A percentile compares a stretch with the other conserved stretches of the same genome.
phyloP scores from a whole-genome alignment of 2,329 filamentous ascomycete species.

The Sporothrix phasma region DNA sequence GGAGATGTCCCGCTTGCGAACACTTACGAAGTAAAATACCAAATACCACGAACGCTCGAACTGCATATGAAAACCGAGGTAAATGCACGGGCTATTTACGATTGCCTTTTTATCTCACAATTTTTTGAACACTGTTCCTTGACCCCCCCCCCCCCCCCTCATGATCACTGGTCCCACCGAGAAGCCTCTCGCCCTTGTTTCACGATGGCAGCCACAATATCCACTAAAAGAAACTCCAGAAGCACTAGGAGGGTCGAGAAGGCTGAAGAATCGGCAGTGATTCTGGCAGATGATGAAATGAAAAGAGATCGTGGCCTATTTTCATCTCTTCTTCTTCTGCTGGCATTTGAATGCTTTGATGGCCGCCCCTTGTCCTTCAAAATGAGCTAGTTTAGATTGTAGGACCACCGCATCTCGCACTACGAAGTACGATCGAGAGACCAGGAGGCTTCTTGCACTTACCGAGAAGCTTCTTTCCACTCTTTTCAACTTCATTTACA shows the following conservation, averaged over 20 bases:
- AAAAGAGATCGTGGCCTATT: background rate
- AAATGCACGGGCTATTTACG: background rate
- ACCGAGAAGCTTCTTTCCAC: no score
- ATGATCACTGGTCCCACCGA: background rate
- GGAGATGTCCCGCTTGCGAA: no score
- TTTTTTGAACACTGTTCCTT: background rate
- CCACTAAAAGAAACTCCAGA: conserved; percentile 13
- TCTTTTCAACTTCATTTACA: no score
- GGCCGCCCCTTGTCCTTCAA: background rate
- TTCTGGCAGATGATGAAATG: background rate
- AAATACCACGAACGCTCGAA: background rate
- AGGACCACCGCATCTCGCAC: background rate
- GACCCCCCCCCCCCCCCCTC: no score
- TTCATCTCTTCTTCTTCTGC: background rate
- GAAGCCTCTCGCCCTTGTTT: conserved; percentile 7
- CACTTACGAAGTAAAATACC: background rate
- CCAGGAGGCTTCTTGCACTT: background rate
- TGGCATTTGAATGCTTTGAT: background rate
- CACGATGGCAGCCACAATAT: conserved; percentile 3
- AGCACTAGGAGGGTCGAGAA: background rate
- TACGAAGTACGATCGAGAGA: background rate
- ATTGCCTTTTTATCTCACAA: background rate
- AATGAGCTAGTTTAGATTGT: background rate
- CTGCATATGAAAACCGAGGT: background rate
- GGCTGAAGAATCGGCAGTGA: background rate